These are phyloP conservation scores for Pseudopyricularia cyperi DNA, from an alignment of 2,329 filamentous ascomycete species.

Conservation along the genomic window DNA sequence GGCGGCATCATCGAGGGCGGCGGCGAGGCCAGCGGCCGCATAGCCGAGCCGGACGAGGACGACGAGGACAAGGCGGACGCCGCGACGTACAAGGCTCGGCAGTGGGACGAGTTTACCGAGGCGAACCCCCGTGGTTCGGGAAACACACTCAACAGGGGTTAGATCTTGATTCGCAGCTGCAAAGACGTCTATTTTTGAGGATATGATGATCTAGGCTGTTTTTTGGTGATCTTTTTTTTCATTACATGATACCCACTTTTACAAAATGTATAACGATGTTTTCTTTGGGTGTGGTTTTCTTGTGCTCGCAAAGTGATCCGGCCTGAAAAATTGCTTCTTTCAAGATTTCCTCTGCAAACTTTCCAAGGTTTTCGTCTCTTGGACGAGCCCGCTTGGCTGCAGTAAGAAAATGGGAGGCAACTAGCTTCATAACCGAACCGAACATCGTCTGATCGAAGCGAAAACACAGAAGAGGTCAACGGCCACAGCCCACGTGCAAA, in stretches of 20 bases:
- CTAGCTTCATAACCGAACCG: no score
- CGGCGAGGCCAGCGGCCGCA: slow-evolving; percentile 57
- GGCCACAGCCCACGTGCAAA: no score
- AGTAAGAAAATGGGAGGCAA: no score
- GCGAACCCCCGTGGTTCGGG: slow-evolving; percentile 74
- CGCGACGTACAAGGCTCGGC: slow-evolving; percentile 84
- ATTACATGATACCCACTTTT: background rate
- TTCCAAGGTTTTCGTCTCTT: no score
- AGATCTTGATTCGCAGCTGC: background rate
- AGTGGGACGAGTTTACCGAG: slow-evolving; percentile 92
- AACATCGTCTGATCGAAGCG: no score
- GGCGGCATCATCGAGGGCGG: slow-evolving; percentile 89
- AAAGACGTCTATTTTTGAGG: background rate
- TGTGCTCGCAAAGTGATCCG: no score
- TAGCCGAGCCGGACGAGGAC: slow-evolving; percentile 74
- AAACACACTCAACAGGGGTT: slow-evolving; percentile 72
- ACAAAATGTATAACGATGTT: background rate
- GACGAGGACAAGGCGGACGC: slow-evolving; percentile 75
- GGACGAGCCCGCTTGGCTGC: no score
- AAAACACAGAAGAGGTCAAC: no score
- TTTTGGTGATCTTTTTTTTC: background rate
- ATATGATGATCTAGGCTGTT: background rate
- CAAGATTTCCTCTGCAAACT: no score
- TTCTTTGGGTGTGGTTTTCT: background rate
- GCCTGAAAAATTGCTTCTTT: no score